Evolutionary conservation across 495 filamentous ascomycete genomes (phyloP).

Genomic region (Hypoxylon crocopeplum): DNA sequence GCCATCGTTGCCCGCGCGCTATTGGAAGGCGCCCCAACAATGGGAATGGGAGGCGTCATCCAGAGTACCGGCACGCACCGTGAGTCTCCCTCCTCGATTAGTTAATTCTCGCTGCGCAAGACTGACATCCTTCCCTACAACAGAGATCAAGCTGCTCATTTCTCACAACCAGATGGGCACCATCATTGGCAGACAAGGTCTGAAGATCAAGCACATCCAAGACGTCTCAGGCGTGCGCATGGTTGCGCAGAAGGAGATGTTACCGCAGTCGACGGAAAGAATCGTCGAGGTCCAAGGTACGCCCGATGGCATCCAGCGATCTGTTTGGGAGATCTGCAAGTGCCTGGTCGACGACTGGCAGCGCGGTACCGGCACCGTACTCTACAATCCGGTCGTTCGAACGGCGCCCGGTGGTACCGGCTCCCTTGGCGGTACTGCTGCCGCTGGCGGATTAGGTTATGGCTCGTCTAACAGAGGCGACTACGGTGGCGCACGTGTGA

Average conservation of each 20-base stretch:
- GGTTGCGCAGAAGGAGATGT: conserved; percentile 99
- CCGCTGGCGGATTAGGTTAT: conserved; percentile 47
- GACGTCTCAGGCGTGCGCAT: conserved; percentile 96
- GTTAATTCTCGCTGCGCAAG: background rate
- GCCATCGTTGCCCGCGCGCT: conserved; percentile 89
- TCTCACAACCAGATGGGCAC: conserved; percentile 99
- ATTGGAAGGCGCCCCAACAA: conserved; percentile 88
- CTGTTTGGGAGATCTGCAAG: conserved; percentile 98
- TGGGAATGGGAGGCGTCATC: conserved; percentile 92
- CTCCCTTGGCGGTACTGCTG: conserved; percentile 44
- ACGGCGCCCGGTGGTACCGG: conserved; percentile 67
- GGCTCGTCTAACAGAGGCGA: conserved; percentile 49
- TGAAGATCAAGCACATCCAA: conserved; percentile 99
- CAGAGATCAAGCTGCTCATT: conserved; percentile 91
- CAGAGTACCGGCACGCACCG: conserved; percentile 89
- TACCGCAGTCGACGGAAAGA: conserved; percentile 98
- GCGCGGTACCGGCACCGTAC: conserved; percentile 91
- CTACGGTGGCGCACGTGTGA: conserved; percentile 73
- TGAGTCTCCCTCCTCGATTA: conserved; percentile 61
- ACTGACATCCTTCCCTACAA: conserved; percentile 25
- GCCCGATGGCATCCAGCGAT: conserved; percentile 91
- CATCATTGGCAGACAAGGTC: conserved; percentile 93
- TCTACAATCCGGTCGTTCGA: conserved; percentile 95
- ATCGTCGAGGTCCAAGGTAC: conserved; percentile 96
- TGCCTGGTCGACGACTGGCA: conserved; percentile 98